Percentiles rank a stretch among this genome's conserved stretches.
Conservation (phyloP, 768 basidiomycete species). For the Trichaptum fuscoviolaceum region DNA sequence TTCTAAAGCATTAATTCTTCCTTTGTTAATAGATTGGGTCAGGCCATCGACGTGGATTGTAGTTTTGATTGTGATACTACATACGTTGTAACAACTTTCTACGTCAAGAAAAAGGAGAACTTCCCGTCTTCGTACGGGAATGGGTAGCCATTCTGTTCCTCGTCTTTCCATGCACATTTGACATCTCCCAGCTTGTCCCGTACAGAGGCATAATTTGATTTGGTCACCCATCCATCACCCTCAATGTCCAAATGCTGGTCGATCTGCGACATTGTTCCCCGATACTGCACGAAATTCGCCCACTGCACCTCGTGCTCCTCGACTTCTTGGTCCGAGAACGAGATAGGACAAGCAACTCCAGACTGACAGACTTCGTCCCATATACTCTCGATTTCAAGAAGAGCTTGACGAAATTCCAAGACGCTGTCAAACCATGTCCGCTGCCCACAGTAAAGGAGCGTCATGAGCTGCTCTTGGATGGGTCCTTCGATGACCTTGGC, state of each 20-base stretch:
- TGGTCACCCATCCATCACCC: background rate
- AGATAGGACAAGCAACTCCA: background rate
- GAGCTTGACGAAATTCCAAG: background rate
- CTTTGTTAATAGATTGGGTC: too few relatives aligned
- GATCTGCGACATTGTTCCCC: too few relatives aligned
- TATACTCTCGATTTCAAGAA: background rate
- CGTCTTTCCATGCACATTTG: background rate
- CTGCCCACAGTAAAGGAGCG: background rate
- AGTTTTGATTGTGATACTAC: too few relatives aligned
- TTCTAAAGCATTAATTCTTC: too few relatives aligned
- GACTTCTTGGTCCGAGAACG: background rate
- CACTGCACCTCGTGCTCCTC: background rate
- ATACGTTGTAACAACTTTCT: background rate
- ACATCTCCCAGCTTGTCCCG: background rate
- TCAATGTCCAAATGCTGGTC: background rate
- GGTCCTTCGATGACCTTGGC: background rate
- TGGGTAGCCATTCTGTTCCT: background rate
- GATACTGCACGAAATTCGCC: background rate
- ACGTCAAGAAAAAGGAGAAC: background rate
- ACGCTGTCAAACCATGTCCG: background rate
- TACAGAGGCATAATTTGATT: background rate
- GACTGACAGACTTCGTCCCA: background rate
- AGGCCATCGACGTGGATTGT: too few relatives aligned
- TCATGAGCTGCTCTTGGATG: background rate
- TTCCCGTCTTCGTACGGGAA: background rate